Conservation (phyloP, 495 filamentous ascomycete species). For the Arthonia radiata region DNA sequence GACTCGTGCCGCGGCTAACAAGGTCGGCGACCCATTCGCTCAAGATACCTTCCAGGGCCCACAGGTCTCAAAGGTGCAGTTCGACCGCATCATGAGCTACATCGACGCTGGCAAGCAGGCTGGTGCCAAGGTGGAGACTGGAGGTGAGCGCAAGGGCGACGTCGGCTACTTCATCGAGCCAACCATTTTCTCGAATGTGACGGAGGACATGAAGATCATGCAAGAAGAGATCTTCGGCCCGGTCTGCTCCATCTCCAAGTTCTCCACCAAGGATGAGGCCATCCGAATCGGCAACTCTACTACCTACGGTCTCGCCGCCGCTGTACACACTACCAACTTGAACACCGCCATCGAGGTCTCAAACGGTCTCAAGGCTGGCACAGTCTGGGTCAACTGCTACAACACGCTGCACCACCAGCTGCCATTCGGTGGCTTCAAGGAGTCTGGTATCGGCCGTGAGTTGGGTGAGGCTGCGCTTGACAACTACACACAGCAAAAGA, state of each 20-base stretch:
- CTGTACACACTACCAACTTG: slow-evolving; percentile 77
- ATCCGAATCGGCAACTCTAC: slow-evolving; percentile 62
- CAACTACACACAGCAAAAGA: slow-evolving; percentile 75
- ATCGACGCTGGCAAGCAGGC: slow-evolving; percentile 72
- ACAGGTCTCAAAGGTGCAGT: slow-evolving; percentile 85
- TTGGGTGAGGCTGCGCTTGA: slow-evolving; percentile 77
- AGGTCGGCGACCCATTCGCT: slow-evolving; percentile 80
- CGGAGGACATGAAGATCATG: slow-evolving; percentile 86
- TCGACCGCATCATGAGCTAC: slow-evolving; percentile 93
- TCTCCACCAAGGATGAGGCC: slow-evolving; percentile 68
- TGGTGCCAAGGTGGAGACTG: slow-evolving; percentile 63
- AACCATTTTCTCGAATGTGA: slow-evolving; percentile 85
- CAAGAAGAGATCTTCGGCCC: slow-evolving; percentile 97
- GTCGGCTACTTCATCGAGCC: slow-evolving; percentile 96
- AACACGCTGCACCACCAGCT: slow-evolving; percentile 63
- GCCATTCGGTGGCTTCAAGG: slow-evolving; percentile 86
- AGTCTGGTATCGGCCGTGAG: slow-evolving; percentile 82
- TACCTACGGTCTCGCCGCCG: slow-evolving; percentile 58
- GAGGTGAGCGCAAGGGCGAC: slow-evolving; percentile 69
- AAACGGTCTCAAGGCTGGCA: slow-evolving; percentile 64
- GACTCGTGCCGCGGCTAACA: slow-evolving; percentile 55
- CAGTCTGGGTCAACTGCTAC: slow-evolving; percentile 89
- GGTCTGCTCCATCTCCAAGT: slow-evolving; percentile 82
- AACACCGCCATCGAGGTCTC: slow-evolving; percentile 80
- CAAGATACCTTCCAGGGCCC: slow-evolving; percentile 86